These are phyloP conservation scores for Penicillium polonicum DNA, from an alignment of 2,329 filamentous ascomycete species.

Conservation along the genomic window DNA sequence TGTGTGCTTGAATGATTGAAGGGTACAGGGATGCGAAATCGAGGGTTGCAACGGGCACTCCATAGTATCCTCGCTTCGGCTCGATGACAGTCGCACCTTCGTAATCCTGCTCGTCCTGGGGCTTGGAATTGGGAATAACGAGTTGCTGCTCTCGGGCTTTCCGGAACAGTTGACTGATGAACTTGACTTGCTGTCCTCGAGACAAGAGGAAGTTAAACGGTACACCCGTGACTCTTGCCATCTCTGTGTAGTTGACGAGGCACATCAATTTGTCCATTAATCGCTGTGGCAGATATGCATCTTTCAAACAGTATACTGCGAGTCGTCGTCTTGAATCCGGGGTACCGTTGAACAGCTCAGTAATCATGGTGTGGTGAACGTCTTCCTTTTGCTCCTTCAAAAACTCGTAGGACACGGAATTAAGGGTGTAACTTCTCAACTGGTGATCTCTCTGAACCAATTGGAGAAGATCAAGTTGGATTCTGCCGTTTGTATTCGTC, in stretches of 20 bases:
- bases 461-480: conserved; percentile 93
- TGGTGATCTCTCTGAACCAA: conserved; percentile 93
- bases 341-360: conserved; percentile 94
- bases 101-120: conserved; percentile 82
- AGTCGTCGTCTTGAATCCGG: conserved; percentile 86
- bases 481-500: conserved; percentile 89
- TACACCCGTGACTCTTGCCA: conserved; percentile 98
- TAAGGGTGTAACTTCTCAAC: conserved; percentile 91
- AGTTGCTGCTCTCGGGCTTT: conserved; percentile 92
- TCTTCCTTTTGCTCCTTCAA: conserved; percentile 97
- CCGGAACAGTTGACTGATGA: conserved; percentile 93
- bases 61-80: conserved; percentile 87
- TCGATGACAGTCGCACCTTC: conserved; percentile 98
- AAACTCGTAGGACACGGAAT: conserved; percentile 93
- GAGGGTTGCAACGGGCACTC: conserved; percentile 90
- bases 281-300: conserved; percentile 90
- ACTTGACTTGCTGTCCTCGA: conserved; percentile 94
- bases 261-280: conserved; percentile 98
- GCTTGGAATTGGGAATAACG: conserved; percentile 82
- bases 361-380: conserved; percentile 99
- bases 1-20: conserved; percentile 98
- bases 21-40: conserved; percentile 99
- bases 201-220: conserved; percentile 93
- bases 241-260: conserved; percentile 98
- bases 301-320: conserved; percentile 94